Evolutionary conservation across 345 rosid species (phyloP).

Genomic region (Brassica cretica): DNA sequence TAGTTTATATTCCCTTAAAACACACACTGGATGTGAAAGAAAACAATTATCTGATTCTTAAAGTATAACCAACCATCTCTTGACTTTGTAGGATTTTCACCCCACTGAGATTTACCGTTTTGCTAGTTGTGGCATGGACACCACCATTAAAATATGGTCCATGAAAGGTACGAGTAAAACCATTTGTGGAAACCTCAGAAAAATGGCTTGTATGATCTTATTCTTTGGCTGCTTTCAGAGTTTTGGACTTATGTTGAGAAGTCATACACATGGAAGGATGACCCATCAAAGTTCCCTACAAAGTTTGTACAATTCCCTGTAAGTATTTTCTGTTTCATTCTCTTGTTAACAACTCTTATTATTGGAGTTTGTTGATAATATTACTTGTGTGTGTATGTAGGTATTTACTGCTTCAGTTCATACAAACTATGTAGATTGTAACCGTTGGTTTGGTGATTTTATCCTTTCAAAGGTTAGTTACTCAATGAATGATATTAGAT

Average conservation of each 20-base stretch:
- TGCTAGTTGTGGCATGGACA: slow-evolving; percentile 99
- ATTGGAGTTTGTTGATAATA: background rate
- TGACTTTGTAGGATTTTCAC: slow-evolving; percentile 78
- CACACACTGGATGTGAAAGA: background rate
- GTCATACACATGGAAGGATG: slow-evolving; percentile 93
- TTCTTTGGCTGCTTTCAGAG: slow-evolving; percentile 51
- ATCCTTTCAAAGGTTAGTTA: slow-evolving; percentile 78
- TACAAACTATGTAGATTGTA: slow-evolving; percentile 96
- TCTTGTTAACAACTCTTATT: background rate
- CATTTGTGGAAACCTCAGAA: background rate
- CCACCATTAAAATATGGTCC: slow-evolving; percentile 95
- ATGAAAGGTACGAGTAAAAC: slow-evolving; percentile 71
- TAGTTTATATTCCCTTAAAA: background rate
- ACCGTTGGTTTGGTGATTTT: slow-evolving; percentile 96
- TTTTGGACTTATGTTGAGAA: slow-evolving; percentile 99
- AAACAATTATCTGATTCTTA: background rate
- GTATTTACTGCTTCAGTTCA: slow-evolving; percentile 96
- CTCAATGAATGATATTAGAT: background rate
- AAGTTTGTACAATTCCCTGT: slow-evolving; percentile 98
- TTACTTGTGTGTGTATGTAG: slow-evolving; percentile 44
- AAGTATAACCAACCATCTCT: background rate
- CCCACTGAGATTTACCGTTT: slow-evolving; percentile 82
- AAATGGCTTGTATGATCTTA: background rate
- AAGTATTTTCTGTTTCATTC: slow-evolving; percentile 37
- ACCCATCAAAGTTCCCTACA: slow-evolving; percentile 93